phyloP scores from a whole-genome alignment of 345 rosid genomes.

The Arabidopsis suecica region DNA sequence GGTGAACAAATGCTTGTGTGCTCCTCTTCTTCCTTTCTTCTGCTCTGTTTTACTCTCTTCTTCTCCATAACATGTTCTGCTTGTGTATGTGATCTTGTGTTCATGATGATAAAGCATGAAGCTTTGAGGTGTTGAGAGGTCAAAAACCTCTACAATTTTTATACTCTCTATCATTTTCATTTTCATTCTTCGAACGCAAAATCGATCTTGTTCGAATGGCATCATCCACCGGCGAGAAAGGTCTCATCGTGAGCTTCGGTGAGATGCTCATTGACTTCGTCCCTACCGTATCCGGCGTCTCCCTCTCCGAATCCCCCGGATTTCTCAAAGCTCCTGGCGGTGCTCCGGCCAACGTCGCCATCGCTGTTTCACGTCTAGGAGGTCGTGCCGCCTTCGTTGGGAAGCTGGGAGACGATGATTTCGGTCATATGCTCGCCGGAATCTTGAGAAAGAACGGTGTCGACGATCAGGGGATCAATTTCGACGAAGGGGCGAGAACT shows the following conservation, averaged over 20 bases:
- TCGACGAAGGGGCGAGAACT: conserved; percentile 66
- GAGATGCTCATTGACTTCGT: conserved; percentile 70
- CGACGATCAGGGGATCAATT: conserved; percentile 54
- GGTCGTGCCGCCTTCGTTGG: conserved; percentile 63
- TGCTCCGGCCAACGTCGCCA: conserved; percentile 70
- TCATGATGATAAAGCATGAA: no score
- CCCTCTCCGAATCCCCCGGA: conserved; percentile 59
- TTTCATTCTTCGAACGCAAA: conserved; percentile 28
- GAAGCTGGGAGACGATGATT: conserved; percentile 70
- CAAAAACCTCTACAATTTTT: no score
- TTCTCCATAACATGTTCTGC: no score
- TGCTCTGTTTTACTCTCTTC: no score
- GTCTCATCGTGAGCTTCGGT: conserved; percentile 52
- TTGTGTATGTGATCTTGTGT: no score
- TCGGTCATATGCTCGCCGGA: conserved; percentile 66
- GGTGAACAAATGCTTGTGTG: no score
- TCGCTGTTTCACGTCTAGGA: conserved; percentile 58
- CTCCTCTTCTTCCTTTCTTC: no score
- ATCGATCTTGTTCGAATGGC: conserved; percentile 38
- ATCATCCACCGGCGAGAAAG: conserved; percentile 43
- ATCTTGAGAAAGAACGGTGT: conserved; percentile 64
- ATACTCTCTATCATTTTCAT: conserved; percentile 22
- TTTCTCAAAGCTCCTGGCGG: conserved; percentile 67
- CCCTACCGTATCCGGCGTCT: conserved; percentile 59
- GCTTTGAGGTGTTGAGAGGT: no score